Base-by-base conservation (phyloP, 179 eudicot genomes). In the Patellifolia procumbens region DNA sequence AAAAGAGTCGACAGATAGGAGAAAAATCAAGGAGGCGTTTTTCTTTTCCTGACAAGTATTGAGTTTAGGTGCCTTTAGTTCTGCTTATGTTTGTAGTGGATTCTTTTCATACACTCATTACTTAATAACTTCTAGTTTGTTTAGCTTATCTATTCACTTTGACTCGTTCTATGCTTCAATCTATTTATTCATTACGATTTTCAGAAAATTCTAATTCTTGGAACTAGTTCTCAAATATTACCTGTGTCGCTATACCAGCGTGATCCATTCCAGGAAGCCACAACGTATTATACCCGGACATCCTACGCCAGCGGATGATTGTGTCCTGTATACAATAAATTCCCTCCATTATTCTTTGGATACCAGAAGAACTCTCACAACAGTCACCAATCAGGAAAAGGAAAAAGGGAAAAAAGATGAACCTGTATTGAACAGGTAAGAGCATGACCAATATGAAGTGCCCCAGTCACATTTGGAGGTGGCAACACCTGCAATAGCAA, bases 201-300 rank as follows among this genome's bases (percentile, higher is more conserved):
- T 4, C 31, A 73, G 20, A 43, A 2, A 19, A 74, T 2, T 58
- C 26, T 58, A 10, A 39, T 55, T 35, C 70, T 29, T 10, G 67
- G 46, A 31, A 42, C 22, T 61, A 7, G 61, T 12, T 15, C 59
- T 43, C 66, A 71, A 52, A 32, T 15, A 24, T 55, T 65, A 92
- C 97, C 95, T 92, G 97, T 49, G 97, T 92, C 11, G 97, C 91
- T 78, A 92, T 92, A 71, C 95, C 93, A 74, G 97, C 97, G 84
- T 92, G 97, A 58, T 92, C 95, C 89, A 87, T 86, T 74, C 95
- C 93, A 72, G 97, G 97, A 62, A 92, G 91, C 97, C 97, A 92
- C 74, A 92, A 80, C 56, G 95, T 81, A 83, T 92, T 90, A 83
- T 81, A 89, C 46, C 95, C 95, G 20, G 93, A 90, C 97, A 92